Evolutionary conservation across 1,139 yeast genomes (phyloP).

Genomic region (Geotrichum carabidarum): DNA sequence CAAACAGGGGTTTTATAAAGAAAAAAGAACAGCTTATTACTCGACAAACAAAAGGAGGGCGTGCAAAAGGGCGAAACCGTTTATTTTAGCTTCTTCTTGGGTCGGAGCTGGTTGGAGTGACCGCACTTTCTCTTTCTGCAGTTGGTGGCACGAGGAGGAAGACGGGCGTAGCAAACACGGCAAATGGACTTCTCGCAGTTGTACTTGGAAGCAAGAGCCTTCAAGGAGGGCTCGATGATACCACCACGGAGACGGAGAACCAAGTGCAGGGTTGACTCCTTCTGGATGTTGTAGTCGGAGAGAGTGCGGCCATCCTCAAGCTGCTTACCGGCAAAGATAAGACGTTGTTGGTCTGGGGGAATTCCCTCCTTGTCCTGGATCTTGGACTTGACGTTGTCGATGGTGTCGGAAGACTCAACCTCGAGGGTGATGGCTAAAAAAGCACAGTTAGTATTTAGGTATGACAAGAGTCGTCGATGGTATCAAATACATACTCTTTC

Average conservation of each 20-base stretch:
- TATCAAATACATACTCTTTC: conserved; percentile 28
- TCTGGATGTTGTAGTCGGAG: conserved; percentile 91
- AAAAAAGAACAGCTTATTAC: neutral
- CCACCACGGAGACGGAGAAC: conserved; percentile 90
- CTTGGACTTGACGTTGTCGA: conserved; percentile 89
- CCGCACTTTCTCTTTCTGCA: conserved; percentile 99
- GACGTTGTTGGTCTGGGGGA: conserved; percentile 93
- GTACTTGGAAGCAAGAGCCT: conserved; percentile 98
- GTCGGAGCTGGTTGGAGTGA: conserved; percentile 99
- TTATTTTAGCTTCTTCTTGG: conserved; percentile 99
- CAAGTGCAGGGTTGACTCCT: conserved; percentile 85
- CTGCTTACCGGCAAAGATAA: conserved; percentile 91
- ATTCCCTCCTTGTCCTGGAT: conserved; percentile 94
- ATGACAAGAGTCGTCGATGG: neutral
- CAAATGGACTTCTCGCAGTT: conserved; percentile 99
- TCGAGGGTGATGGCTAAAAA: conserved; percentile 68
- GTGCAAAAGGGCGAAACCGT: conserved; percentile 38
- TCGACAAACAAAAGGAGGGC: conserved; percentile 7
- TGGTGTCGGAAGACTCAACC: conserved; percentile 92
- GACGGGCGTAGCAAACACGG: conserved; percentile 99
- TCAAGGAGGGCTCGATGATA: conserved; percentile 98
- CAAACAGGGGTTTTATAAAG: neutral
- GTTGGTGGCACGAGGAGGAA: conserved; percentile 99
- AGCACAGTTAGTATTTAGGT: neutral
- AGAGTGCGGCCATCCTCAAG: conserved; percentile 90